Conservation (phyloP, 805 yeast species). For the Starmerella bombicola region DNA sequence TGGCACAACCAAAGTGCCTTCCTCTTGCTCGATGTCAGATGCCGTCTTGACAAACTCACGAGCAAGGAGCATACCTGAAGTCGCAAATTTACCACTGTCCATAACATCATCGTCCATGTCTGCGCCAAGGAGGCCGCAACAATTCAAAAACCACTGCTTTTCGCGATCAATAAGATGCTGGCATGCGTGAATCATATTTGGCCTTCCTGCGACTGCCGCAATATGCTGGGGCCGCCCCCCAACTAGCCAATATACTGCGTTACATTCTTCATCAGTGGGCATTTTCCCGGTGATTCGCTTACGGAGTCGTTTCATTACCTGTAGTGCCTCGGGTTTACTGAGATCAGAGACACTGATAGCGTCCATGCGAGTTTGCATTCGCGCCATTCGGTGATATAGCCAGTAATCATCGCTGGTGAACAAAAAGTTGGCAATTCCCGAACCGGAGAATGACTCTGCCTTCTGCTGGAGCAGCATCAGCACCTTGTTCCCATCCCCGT, state of each 20-base stretch:
- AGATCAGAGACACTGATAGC: slow-evolving; percentile 55
- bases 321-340: slow-evolving; percentile 41
- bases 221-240: slow-evolving; percentile 82
- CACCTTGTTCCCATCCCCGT: slow-evolving; percentile 57
- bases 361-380: slow-evolving; percentile 60
- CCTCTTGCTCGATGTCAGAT: slow-evolving; percentile 21
- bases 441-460: slow-evolving; percentile 65
- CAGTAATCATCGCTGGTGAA: slow-evolving; percentile 79
- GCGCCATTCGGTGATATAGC: slow-evolving; percentile 66
- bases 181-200: slow-evolving; percentile 40
- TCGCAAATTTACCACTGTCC: slow-evolving; percentile 66
- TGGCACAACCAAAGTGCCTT: slow-evolving; percentile 36
- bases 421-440: slow-evolving; percentile 55
- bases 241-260: slow-evolving; percentile 50
- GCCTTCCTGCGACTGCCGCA: slow-evolving; percentile 40
- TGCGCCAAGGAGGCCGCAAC: slow-evolving; percentile 64
- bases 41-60: slow-evolving; percentile 62
- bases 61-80: slow-evolving; percentile 62
- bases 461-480: slow-evolving; percentile 71
- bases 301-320: slow-evolving; percentile 42
- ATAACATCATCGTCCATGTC: slow-evolving; percentile 83
- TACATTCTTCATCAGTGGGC: slow-evolving; percentile 34
- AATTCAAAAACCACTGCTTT: slow-evolving; percentile 74
- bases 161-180: slow-evolving; percentile 64
- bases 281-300: slow-evolving; percentile 29